phyloP scores from a whole-genome alignment of 2,329 filamentous ascomycete species.

The Blastomyces parvus region DNA sequence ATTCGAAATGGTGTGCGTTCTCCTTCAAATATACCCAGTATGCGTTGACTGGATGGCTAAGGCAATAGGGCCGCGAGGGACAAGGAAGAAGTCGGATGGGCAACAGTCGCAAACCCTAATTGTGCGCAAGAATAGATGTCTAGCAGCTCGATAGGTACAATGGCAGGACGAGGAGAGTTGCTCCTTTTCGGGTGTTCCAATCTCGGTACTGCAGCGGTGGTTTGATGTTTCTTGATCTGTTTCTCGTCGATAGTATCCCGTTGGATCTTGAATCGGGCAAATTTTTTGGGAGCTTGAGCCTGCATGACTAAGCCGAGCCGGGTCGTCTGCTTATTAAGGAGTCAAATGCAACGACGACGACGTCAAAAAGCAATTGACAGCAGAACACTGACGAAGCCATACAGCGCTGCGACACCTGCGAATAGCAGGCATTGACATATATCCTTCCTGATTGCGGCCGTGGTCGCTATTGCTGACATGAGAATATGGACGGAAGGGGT shows the following conservation, averaged over 20 bases:
- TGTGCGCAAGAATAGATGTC: neutral
- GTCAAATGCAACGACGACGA: neutral
- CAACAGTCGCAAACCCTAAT: neutral
- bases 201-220: neutral
- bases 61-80: no score
- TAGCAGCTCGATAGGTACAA: neutral
- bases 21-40: neutral
- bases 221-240: neutral
- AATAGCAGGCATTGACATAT: neutral
- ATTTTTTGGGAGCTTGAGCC: neutral
- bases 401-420: neutral
- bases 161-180: no score
- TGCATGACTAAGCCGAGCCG: neutral
- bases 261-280: neutral
- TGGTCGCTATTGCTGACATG: slow-evolving; percentile 4
- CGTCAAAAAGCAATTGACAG: neutral
- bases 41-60: neutral
- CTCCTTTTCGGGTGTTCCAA: neutral
- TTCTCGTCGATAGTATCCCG: neutral
- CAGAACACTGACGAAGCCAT: neutral
- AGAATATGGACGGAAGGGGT: slow-evolving; percentile 45
- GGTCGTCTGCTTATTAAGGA: neutral
- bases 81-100: neutral
- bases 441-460: neutral
- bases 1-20: neutral